These are phyloP conservation scores for Crithidia mellificae DNA, from an alignment of 208 protist species.

Conservation along the genomic window DNA sequence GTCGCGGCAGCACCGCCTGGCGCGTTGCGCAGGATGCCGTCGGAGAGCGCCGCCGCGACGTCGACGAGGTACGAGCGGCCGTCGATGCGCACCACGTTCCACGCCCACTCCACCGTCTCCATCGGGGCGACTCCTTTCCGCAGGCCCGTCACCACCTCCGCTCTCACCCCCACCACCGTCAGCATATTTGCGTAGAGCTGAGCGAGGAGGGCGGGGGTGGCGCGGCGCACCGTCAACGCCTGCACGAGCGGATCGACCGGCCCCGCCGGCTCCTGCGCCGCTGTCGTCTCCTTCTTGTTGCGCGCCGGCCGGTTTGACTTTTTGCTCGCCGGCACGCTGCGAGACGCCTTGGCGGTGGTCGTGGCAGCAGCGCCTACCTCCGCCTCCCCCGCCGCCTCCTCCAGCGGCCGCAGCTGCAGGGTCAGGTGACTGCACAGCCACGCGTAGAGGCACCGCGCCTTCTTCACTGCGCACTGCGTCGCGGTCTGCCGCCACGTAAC, in stretches of 20 bases:
- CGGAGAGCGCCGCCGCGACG: constrained; percentile 46
- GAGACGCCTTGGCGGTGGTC: background rate
- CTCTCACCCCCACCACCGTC: constrained; percentile 34
- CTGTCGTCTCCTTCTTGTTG: constrained; percentile 18
- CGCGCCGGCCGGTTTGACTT: background rate
- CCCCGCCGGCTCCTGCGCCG: constrained; percentile 15
- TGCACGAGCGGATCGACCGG: constrained; percentile 38
- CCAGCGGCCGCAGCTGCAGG: constrained; percentile 17
- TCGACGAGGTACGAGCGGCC: constrained; percentile 62
- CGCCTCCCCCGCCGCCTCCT: constrained; percentile 16
- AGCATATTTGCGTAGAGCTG: constrained; percentile 68
- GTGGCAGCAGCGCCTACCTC: background rate
- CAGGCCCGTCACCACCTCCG: constrained; percentile 59
- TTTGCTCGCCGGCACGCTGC: constrained; percentile 12
- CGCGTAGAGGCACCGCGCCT: constrained; percentile 58
- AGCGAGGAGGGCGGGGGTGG: constrained; percentile 46
- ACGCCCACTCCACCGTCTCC: constrained; percentile 67
- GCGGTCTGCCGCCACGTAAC: constrained; percentile 69
- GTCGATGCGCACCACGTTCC: constrained; percentile 69
- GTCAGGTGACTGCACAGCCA: constrained; percentile 71
- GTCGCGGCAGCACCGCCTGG: background rate
- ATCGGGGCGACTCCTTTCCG: constrained; percentile 53
- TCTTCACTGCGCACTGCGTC: constrained; percentile 59
- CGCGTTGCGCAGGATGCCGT: constrained; percentile 33
- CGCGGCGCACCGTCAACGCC: constrained; percentile 47